Conservation (phyloP, 768 basidiomycete species). For the Leccinum arenicola region DNA sequence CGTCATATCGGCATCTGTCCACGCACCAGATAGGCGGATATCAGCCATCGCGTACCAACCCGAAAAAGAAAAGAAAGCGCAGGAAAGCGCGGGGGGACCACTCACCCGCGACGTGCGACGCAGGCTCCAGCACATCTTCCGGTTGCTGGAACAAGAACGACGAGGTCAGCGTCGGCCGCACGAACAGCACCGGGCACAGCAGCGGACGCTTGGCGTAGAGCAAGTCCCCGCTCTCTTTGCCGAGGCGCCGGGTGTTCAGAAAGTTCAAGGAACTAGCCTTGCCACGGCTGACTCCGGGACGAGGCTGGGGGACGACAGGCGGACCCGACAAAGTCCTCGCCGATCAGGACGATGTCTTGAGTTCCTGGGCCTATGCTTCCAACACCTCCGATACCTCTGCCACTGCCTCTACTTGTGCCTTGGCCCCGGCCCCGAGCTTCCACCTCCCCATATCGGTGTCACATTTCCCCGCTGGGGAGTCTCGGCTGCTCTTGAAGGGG, state of each 20-base stretch:
- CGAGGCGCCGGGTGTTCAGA: neutral
- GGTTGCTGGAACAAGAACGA: slow-evolving; percentile 48
- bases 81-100: neutral
- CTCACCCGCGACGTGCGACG: slow-evolving; percentile 49
- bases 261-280: neutral
- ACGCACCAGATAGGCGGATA: neutral
- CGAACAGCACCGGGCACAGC: slow-evolving; percentile 67
- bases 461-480: slow-evolving; percentile 10
- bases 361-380: neutral
- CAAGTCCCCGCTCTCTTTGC: slow-evolving; percentile 32
- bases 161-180: slow-evolving; percentile 52
- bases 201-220: slow-evolving; percentile 58
- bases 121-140: slow-evolving; percentile 59
- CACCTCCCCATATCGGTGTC: slow-evolving; percentile 12
- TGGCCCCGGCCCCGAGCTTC: slow-evolving; percentile 24
- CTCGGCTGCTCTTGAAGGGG: slow-evolving; percentile 14
- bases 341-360: neutral
- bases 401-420: neutral
- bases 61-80: neutral
- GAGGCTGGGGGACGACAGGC: slow-evolving; percentile 3
- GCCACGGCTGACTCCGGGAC: slow-evolving; percentile 1
- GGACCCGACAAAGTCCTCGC: neutral
- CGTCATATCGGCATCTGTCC: slow-evolving; percentile 30
- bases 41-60: neutral
- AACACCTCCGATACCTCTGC: neutral